Evolutionary conservation across 371 early-diverging fungal genomes (phyloP).

Genomic region (Apophysomyces trapeziformis): DNA sequence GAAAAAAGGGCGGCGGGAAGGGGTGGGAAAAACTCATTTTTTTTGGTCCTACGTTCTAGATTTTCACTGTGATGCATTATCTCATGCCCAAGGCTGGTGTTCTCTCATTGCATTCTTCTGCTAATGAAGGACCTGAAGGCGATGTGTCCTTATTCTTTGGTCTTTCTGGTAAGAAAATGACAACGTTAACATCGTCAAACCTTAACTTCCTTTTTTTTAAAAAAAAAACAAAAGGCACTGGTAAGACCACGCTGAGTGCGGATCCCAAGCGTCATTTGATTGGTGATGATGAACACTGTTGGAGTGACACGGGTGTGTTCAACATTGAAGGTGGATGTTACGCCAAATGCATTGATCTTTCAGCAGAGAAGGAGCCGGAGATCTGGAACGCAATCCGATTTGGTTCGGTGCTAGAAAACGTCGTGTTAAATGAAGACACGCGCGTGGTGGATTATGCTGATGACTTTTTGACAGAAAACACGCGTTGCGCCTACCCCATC

Average conservation of each 20-base stretch:
- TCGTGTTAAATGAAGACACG: conserved; percentile 79
- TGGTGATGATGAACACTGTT: conserved; percentile 98
- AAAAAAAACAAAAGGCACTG: no score
- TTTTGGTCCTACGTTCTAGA: conserved; percentile 23
- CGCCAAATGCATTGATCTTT: conserved; percentile 94
- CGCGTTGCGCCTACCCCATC: conserved; percentile 94
- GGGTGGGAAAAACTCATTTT: neutral
- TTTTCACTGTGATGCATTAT: conserved; percentile 98
- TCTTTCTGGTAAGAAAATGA: conserved; percentile 66
- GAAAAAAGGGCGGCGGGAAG: neutral
- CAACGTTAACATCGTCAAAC: neutral
- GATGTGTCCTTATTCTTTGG: conserved; percentile 97
- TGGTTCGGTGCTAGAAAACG: conserved; percentile 94
- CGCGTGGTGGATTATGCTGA: conserved; percentile 87
- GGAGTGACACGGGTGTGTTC: conserved; percentile 93
- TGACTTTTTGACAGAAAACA: conserved; percentile 88
- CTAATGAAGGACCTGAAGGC: conserved; percentile 88
- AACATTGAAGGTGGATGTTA: conserved; percentile 98
- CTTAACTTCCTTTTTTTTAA: neutral
- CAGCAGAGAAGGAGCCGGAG: conserved; percentile 95
- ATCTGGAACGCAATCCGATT: conserved; percentile 90
- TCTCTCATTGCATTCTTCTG: conserved; percentile 94
- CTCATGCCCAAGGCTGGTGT: conserved; percentile 97
- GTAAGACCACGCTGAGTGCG: conserved; percentile 95
- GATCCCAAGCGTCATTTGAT: conserved; percentile 90